Evolutionary conservation across 1,139 yeast species (phyloP), one percentile per base, ranked within the genome.

Genomic region (Saccharomyces hybrid): DNA sequence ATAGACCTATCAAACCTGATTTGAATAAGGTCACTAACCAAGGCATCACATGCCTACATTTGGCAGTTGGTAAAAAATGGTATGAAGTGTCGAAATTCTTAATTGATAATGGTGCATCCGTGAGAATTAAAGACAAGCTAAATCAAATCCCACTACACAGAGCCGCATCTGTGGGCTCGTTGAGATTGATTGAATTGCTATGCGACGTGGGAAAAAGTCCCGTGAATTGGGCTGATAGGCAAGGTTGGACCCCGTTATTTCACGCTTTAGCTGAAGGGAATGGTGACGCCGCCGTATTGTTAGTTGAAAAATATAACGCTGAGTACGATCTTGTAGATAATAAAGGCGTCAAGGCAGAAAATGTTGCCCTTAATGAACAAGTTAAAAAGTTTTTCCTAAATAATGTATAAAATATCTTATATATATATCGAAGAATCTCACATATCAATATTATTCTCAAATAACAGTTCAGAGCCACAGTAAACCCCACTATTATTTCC

Each of bases 231-330:
- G 78, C 80, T 47, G 98, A 91, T 66, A 63, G 64, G 19, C 77
- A 79, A 52, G 95, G 96, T 0, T 88, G 95, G 91, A 87, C 96
- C 0, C 83, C 96, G 0, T 70, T 91, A 61, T 96, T 89, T 69
- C 96, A 89, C 69, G 97, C 98, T 0, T 72, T 87, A 54, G 93
- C 97, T 0, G 99, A 91, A 68, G 97, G 97, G 0, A 85, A 86
- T 65, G 91, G 85, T 1, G 97, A 88, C 56, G 81, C 82, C 7
- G 96, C 88, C 0, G 77, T 82, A 1, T 64, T 74, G 47, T 72
- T 91, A 51, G 81, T 84, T 4, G 63, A 59, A 26, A 75, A 77
- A 49, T 73, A 77, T 29, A 95, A 95, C 0, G 97, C 96, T 0
- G 89, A 87, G 63, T 73, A 76, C 2, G 67, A 70, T 2, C 58